These are phyloP conservation scores for Yarrowia osloensis DNA, from an alignment of 805 yeast species.

Conservation along the genomic window DNA sequence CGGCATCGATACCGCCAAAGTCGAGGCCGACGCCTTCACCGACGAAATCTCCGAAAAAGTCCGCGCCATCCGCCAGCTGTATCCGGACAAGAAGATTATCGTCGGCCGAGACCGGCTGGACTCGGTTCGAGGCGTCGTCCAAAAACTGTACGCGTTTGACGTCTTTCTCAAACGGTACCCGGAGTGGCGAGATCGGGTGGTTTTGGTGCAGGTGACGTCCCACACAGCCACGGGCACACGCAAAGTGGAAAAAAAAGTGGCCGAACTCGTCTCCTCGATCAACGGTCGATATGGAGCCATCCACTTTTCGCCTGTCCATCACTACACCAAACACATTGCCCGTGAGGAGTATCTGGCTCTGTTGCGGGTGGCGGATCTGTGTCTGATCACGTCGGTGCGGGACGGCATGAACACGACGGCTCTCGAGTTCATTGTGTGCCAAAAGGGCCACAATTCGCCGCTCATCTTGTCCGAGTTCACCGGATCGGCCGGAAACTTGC, in stretches of 20 bases:
- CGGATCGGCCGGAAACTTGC: conserved; percentile 66
- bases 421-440: conserved; percentile 84
- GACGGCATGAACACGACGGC: conserved; percentile 98
- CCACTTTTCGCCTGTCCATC: conserved; percentile 84
- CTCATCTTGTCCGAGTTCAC: conserved; percentile 89
- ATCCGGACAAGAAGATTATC: conserved; percentile 61
- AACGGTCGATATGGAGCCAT: conserved; percentile 83
- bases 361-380: conserved; percentile 84
- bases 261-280: conserved; percentile 77
- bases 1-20: conserved; percentile 78
- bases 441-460: conserved; percentile 64
- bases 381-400: conserved; percentile 84
- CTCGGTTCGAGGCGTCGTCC: conserved; percentile 88
- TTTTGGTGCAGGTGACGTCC: conserved; percentile 86
- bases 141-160: conserved; percentile 88
- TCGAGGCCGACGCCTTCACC: conserved; percentile 63
- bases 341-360: conserved; percentile 88
- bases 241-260: conserved; percentile 75
- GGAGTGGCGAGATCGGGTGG: conserved; percentile 84
- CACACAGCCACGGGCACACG: conserved; percentile 59
- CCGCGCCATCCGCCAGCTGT: conserved; percentile 54
- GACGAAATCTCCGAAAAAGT: conserved; percentile 53
- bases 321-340: conserved; percentile 85
- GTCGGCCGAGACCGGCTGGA: conserved; percentile 95
- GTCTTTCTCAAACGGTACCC: conserved; percentile 88